Base-by-base conservation (phyloP, 306 rosid genomes). In the Astragalus glycyphyllos region DNA sequence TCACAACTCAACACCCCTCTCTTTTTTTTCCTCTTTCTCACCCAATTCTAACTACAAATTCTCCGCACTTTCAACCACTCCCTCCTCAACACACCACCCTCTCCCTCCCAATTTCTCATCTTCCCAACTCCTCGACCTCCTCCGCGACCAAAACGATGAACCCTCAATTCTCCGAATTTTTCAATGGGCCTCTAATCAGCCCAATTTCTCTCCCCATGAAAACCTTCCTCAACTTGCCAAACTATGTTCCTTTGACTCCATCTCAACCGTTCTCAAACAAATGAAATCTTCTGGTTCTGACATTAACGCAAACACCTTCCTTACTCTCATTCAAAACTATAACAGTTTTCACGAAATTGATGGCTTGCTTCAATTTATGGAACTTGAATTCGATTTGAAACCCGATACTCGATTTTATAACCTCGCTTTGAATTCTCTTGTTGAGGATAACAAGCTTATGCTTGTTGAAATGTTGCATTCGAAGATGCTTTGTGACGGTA, bases 101-200 rank as follows among this genome's bases (percentile, higher is more conserved):
- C 98, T 90, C 46, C 90, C 93, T 7, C 80, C 70, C 1, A 79
- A 83, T 56, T 86, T 87, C 84, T 75, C 92, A 46, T 71, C 82
- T 16, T 75, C 88, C 67, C 92, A 92, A 41, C 96, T 92, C 65
- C 77, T 89, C 15, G 84, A 87, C 68, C 66, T 85, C 82, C 83
- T 92, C 57, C 88, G 90, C 57, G 83, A 81, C 85, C 94, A 86
- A 55, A 81, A 71, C 34, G 94, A 92, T 74, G 86, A 84, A 40
- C 79, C 89, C n/a, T 83, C 98, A 0, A 80, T 86, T 3, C 82
- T 92, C 16, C 85, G 83, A 58, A 54, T 87, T 20, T 86, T 84
- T 77, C 84, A 86, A 34, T 87, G 94, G 91, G 94, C 97, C 59
- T 81, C 92, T 0, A 78, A 81, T 76, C 96, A 90, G 74, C 88